A percentile compares a stretch with the other conserved stretches of the same genome.
Evolutionary conservation across 176 grass and related monocot genomes (phyloP).

Genomic region (Thalia dealbata): DNA sequence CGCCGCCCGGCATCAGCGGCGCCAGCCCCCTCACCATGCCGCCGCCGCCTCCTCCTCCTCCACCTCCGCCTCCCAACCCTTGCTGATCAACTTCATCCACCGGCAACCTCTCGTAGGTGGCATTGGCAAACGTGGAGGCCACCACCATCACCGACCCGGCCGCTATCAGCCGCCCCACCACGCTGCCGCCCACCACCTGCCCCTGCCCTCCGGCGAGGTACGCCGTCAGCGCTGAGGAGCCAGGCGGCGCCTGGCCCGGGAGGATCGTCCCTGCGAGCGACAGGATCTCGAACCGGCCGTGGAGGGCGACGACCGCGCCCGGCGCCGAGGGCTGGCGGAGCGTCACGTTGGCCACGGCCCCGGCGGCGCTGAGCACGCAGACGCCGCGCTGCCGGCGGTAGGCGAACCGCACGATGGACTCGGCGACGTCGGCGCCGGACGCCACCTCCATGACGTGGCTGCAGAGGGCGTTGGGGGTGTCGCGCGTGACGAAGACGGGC

Average conservation of each 20-base stretch:
- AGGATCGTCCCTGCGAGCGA: slow-evolving; percentile 83
- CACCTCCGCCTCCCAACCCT: slow-evolving; percentile 3
- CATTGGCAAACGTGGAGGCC: slow-evolving; percentile 90
- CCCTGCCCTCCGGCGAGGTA: slow-evolving; percentile 84
- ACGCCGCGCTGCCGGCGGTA: slow-evolving; percentile 77
- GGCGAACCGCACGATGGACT: slow-evolving; percentile 80
- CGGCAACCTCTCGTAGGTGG: slow-evolving; percentile 80
- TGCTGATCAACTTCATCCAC: slow-evolving; percentile 68
- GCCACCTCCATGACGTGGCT: slow-evolving; percentile 96
- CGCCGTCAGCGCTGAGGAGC: slow-evolving; percentile 81
- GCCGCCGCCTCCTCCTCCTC: slow-evolving; percentile 2
- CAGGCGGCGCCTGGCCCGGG: slow-evolving; percentile 67
- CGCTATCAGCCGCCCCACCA: slow-evolving; percentile 63
- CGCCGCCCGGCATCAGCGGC: slow-evolving; percentile 25
- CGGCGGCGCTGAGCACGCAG: slow-evolving; percentile 81
- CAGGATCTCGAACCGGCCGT: slow-evolving; percentile 90
- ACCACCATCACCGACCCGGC: slow-evolving; percentile 81
- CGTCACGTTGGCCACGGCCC: slow-evolving; percentile 73
- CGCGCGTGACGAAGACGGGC: slow-evolving; percentile 84
- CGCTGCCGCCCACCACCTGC: slow-evolving; percentile 79
- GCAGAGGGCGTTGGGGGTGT: slow-evolving; percentile 80
- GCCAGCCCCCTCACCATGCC: slow-evolving; percentile 32
- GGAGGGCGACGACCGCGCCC: slow-evolving; percentile 62
- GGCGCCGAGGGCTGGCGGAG: slow-evolving; percentile 72
- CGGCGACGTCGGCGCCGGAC: slow-evolving; percentile 65